Percentiles rank a stretch among this genome's conserved stretches.
These are phyloP conservation scores for Haematococcus sp. DNA, from an alignment of 139 green algal genomes.

Conservation along the genomic window DNA sequence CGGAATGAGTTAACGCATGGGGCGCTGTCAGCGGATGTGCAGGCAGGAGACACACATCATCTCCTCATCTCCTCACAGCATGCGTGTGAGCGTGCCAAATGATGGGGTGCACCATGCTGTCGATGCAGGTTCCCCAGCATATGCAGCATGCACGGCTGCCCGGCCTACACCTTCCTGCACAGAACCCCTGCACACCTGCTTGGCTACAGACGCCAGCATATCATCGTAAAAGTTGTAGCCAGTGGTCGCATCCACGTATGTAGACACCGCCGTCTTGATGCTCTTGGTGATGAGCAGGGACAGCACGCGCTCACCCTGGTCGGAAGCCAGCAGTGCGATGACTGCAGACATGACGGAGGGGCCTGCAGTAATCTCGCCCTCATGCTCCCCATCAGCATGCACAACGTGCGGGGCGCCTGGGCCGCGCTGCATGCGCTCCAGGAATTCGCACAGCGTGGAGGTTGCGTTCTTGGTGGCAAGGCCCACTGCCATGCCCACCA, in stretches of 20 bases:
- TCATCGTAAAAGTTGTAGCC: constrained; percentile 48
- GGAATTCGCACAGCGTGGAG: constrained; percentile 29
- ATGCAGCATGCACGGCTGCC: background rate
- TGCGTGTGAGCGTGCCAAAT: too few species aligned
- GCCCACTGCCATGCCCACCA: constrained; percentile 41
- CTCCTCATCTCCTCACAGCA: too few species aligned
- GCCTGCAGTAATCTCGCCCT: background rate
- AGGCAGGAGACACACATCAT: too few species aligned
- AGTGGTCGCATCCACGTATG: constrained; percentile 35
- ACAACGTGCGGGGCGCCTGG: background rate
- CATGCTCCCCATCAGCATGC: background rate
- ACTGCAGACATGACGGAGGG: constrained; percentile 6
- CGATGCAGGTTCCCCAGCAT: too few species aligned
- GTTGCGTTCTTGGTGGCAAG: constrained; percentile 39
- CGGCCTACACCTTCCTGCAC: background rate
- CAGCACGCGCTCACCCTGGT: constrained; percentile 33
- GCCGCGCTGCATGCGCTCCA: constrained; percentile 28
- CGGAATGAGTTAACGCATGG: too few species aligned
- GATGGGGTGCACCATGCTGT: too few species aligned
- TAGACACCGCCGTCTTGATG: constrained; percentile 32
- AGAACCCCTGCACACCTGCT: constrained; percentile 2
- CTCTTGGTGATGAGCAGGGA: constrained; percentile 43
- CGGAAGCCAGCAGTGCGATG: constrained; percentile 30
- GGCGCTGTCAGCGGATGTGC: too few species aligned
- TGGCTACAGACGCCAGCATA: constrained; percentile 28